Percentiles rank a stretch among this genome's conserved stretches.
phyloP scores from a whole-genome alignment of 768 basidiomycete species.

The Hirschioporus abietinus region DNA sequence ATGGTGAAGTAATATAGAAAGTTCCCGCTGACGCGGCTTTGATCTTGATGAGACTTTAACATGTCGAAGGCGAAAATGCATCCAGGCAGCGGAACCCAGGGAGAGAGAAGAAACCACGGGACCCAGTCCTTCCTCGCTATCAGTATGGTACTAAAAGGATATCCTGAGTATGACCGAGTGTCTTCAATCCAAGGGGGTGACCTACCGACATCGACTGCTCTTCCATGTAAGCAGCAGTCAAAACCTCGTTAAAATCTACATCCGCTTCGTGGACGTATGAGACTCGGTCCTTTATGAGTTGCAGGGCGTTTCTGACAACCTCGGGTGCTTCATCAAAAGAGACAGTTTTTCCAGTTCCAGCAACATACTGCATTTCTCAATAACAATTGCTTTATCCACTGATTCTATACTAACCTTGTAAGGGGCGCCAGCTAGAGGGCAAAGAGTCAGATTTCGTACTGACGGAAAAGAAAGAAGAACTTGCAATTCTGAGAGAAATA shows the following conservation, averaged over 20 bases:
- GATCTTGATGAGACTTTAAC: constrained; percentile 18
- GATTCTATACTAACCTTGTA: constrained; percentile 50
- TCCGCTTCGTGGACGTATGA: constrained; percentile 34
- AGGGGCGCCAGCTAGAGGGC: constrained; percentile 61
- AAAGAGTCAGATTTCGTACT: constrained; percentile 5
- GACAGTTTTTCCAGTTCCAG: constrained; percentile 67
- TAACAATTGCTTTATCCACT: not conserved
- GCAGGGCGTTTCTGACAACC: constrained; percentile 53
- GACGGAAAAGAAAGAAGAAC: constrained; percentile 18
- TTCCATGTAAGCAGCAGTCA: constrained; percentile 82
- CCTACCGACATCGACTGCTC: constrained; percentile 77
- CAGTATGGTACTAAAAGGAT: constrained; percentile 63
- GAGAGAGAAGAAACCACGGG: constrained; percentile 72
- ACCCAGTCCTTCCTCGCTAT: constrained; percentile 69
- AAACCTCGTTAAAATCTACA: constrained; percentile 66
- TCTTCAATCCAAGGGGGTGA: constrained; percentile 5
- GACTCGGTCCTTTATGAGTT: constrained; percentile 54
- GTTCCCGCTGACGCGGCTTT: constrained; percentile 27
- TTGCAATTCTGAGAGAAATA: constrained; percentile 84
- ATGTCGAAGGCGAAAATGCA: constrained; percentile 64
- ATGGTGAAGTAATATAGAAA: constrained; percentile 62
- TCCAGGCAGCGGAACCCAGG: constrained; percentile 68
- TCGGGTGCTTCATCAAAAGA: constrained; percentile 54
- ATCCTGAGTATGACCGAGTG: not conserved
- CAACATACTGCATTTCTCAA: constrained; percentile 54